phyloP scores from a whole-genome alignment of 2,329 filamentous ascomycete genomes.

The Sporothrix pallida region DNA sequence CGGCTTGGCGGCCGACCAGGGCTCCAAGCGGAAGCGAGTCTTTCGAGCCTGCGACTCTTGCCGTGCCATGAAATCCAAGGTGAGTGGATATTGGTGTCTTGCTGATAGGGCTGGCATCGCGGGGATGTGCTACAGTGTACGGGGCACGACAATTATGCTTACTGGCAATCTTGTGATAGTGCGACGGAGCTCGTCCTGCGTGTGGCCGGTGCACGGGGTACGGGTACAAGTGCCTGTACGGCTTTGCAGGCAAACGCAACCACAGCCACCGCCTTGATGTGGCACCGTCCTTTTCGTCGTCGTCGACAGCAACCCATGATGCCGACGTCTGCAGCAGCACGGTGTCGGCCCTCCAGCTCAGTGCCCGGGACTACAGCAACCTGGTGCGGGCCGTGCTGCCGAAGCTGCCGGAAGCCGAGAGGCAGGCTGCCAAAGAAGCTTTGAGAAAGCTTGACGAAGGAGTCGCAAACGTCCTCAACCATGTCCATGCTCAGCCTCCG shows the following conservation, averaged over 20 bases:
- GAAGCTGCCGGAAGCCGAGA: not conserved
- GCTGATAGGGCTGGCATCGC: not conserved
- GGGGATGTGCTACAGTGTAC: not conserved
- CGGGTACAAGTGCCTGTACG: slow-evolving; percentile 39
- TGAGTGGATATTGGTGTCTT: slow-evolving; percentile 15
- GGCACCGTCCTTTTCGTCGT: not conserved
- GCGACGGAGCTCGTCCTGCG: slow-evolving; percentile 39
- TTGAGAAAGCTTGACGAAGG: slow-evolving; percentile 1
- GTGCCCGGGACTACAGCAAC: slow-evolving; percentile 28
- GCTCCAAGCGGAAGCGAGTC: slow-evolving; percentile 38
- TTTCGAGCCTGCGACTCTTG: slow-evolving; percentile 41
- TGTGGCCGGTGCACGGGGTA: slow-evolving; percentile 41
- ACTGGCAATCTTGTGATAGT: slow-evolving; percentile 29
- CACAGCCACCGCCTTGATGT: slow-evolving; percentile 11
- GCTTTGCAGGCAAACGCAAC: slow-evolving; percentile 29
- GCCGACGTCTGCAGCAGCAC: not conserved
- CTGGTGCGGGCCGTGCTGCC: slow-evolving; percentile 7
- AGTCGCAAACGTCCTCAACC: not conserved
- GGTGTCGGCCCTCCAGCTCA: not conserved
- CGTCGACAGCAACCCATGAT: not conserved
- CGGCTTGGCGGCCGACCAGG: slow-evolving; percentile 21
- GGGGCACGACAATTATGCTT: not conserved
- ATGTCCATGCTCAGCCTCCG: too few species aligned
- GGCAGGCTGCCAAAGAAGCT: not conserved
- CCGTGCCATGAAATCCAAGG: slow-evolving; percentile 42